Percentiles rank a stretch among this genome's conserved stretches.
Conservation (phyloP, 2,329 filamentous ascomycete genomes). For the Dactylellina sp. region DNA sequence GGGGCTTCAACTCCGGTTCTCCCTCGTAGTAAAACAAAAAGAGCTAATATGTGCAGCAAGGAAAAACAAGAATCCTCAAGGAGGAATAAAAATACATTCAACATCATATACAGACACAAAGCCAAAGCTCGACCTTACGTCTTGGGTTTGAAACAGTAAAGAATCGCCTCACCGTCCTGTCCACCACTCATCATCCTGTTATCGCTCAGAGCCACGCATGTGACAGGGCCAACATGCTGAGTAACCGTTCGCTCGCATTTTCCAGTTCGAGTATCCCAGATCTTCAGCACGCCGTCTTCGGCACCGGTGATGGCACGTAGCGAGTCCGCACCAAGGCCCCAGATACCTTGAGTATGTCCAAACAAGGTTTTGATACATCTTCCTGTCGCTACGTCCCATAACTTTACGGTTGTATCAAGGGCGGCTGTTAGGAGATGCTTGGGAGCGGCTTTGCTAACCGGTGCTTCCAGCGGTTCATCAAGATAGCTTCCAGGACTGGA, state of each 20-base stretch:
- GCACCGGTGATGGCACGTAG: conserved; percentile 87
- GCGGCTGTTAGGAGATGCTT: conserved; percentile 93
- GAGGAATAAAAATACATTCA: conserved; percentile 17
- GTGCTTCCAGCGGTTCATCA: conserved; percentile 2
- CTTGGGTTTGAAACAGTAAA: conserved; percentile 77
- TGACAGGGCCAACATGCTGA: conserved; percentile 89
- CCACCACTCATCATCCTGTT: conserved; percentile 89
- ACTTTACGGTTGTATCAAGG: conserved; percentile 87
- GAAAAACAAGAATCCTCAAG: not conserved
- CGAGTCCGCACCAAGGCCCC: conserved; percentile 89
- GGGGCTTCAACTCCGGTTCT: conserved; percentile 9
- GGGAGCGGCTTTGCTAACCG: conserved; percentile 77
- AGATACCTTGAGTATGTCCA: conserved; percentile 94
- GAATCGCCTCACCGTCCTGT: conserved; percentile 89
- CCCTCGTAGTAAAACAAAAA: not conserved
- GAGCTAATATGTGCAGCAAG: conserved; percentile 10
- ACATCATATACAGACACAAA: conserved; percentile 21
- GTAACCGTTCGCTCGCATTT: conserved; percentile 93
- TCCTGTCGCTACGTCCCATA: conserved; percentile 89
- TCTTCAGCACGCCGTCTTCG: conserved; percentile 94
- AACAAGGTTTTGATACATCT: conserved; percentile 92
- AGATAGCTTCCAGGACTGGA: conserved; percentile 72
- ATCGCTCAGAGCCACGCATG: conserved; percentile 91
- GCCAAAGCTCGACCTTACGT: conserved; percentile 3
- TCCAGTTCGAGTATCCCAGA: conserved; percentile 92